Evolutionary conservation across 768 basidiomycete species (phyloP), one percentile per base, ranked within the genome.

Genomic region (Tephrocybe sp.): DNA sequence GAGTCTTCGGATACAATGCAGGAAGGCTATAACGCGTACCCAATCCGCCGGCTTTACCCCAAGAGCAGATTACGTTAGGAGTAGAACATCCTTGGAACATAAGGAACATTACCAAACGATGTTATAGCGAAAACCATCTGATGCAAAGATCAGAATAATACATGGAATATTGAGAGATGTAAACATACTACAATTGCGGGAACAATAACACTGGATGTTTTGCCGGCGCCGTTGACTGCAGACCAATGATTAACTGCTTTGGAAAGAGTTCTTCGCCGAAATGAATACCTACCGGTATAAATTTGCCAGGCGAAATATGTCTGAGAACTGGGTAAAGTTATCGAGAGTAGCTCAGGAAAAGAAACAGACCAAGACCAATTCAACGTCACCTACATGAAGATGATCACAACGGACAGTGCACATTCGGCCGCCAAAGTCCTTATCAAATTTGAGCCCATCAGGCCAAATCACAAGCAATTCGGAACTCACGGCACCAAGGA

Each of bases 381-480:
- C 15, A 9, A 36, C 20, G 7, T 14, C 24, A 53, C 65, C 38
- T 20, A 71, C 70, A 68, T 71, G 48, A 69, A 60, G 12, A 68
- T 70, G 39, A 73, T 66, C 17, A 67, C 53, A 1, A 68, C 64
- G 7, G 71, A 65, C 10, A 69, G 57, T 17, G 70, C 56, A 43
- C 71, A 72, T 53, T 73, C 65, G 54, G 61, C 59, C 7, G 62
- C 58, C 12, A 72, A 62, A 41, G 66, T 68, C 10, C 69, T 72
- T 43, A 21, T 34, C 3, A 47, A 33, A 33, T 4, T 17, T 17
- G 8, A 17, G 20, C 20, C 3, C 7, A 12, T 39, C 20, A 6
- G 38, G 3, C 3, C 7, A 21, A 39, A 3, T 11, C n/a, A 20
- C 5, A 21, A 21, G 18, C 18, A 4, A 12, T 20, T 26, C n/a